These are phyloP conservation scores for Cronartium quercuum DNA, from an alignment of 1,284 basidiomycete genomes.

Conservation along the genomic window DNA sequence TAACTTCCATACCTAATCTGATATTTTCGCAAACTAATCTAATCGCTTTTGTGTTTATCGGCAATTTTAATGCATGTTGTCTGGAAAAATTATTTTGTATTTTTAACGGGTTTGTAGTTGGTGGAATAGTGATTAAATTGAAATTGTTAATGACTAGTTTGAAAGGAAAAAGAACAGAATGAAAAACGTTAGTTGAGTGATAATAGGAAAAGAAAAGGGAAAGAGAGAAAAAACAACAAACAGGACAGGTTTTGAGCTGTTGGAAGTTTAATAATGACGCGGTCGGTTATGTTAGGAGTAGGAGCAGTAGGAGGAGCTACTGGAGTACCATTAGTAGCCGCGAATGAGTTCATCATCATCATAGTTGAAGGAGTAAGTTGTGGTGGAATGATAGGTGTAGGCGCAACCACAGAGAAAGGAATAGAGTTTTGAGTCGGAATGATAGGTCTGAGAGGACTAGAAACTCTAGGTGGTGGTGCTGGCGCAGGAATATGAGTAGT, in stretches of 20 bases:
- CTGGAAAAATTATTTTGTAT: conserved; percentile 14
- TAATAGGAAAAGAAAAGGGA: too few species aligned
- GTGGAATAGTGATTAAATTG: conserved; percentile 18
- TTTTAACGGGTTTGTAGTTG: conserved; percentile 13
- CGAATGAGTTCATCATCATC: neutral
- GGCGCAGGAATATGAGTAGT: neutral
- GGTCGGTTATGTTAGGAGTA: too few species aligned
- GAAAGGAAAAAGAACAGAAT: too few species aligned
- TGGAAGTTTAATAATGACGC: too few species aligned
- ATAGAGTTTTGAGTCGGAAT: neutral
- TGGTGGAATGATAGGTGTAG: conserved; percentile 2
- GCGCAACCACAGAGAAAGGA: neutral
- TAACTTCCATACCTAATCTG: neutral
- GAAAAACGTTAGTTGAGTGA: too few species aligned
- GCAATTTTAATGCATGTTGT: conserved; percentile 20
- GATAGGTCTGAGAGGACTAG: neutral
- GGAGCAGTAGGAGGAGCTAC: too few species aligned
- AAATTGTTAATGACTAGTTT: conserved; percentile 19
- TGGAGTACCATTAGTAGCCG: neutral
- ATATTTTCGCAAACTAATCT: neutral
- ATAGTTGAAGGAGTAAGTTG: neutral
- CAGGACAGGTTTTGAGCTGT: too few species aligned
- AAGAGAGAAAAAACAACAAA: too few species aligned
- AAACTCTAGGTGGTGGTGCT: neutral
- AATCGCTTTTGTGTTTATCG: conserved; percentile 5